Conservation (phyloP, 2,329 filamentous ascomycete genomes). For the Pseudocercospora musae region DNA sequence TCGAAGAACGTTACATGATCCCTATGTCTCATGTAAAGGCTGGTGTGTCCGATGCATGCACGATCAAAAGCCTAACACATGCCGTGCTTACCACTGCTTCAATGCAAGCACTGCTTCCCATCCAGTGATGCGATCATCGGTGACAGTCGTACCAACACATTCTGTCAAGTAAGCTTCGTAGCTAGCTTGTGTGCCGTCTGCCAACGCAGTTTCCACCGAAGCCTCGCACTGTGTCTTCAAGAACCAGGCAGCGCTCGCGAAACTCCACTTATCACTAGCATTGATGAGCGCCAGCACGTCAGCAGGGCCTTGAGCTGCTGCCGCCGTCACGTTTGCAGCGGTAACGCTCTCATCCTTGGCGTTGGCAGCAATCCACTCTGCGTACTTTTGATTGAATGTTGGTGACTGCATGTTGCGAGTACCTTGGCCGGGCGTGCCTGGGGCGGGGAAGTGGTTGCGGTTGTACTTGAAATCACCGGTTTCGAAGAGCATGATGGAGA, state of each 20-base stretch:
- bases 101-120: slow-evolving; percentile 49
- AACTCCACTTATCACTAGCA: slow-evolving; percentile 48
- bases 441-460: slow-evolving; percentile 57
- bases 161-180: slow-evolving; percentile 53
- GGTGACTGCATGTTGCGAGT: slow-evolving; percentile 66
- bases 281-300: slow-evolving; percentile 53
- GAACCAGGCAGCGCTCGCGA: slow-evolving; percentile 62
- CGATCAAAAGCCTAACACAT: neutral
- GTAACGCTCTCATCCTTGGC: slow-evolving; percentile 27
- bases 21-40: neutral
- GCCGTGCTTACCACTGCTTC: slow-evolving; percentile 21
- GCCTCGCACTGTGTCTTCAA: slow-evolving; percentile 52
- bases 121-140: slow-evolving; percentile 46
- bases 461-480: slow-evolving; percentile 66
- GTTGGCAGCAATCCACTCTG: slow-evolving; percentile 43
- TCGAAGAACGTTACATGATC: neutral
- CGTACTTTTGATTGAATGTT: slow-evolving; percentile 55
- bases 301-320: slow-evolving; percentile 37
- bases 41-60: neutral
- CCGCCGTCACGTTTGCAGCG: slow-evolving; percentile 6
- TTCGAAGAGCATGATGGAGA: slow-evolving; percentile 71
- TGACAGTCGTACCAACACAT: slow-evolving; percentile 53
- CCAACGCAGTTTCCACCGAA: slow-evolving; percentile 45
- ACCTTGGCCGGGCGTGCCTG: slow-evolving; percentile 63
- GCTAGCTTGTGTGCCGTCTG: slow-evolving; percentile 47